phyloP scores from a whole-genome alignment of 768 basidiomycete species.

The Crassisporium funariophilum region DNA sequence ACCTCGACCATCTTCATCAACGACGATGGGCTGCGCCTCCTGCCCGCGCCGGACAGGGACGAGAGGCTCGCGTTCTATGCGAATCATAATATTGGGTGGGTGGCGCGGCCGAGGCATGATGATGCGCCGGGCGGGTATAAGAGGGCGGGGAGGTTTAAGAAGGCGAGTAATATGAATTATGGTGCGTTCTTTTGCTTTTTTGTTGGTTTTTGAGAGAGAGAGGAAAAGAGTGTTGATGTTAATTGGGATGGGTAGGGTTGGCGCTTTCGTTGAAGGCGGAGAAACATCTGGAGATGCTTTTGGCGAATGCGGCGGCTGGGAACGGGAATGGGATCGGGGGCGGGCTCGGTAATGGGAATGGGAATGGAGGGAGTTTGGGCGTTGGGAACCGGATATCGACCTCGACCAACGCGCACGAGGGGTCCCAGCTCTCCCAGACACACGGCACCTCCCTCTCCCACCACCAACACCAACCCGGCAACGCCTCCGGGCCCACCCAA shows the following conservation, averaged over 20 bases:
- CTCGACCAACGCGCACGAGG: slow-evolving; percentile 16
- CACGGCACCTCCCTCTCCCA: too few relatives aligned
- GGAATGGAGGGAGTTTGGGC: too few relatives aligned
- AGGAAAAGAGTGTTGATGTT: neutral
- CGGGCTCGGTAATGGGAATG: slow-evolving; percentile 3
- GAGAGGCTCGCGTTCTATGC: slow-evolving; percentile 71
- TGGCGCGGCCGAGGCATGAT: slow-evolving; percentile 74
- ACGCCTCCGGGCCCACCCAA: slow-evolving; percentile 28
- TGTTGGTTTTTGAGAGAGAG: too few relatives aligned
- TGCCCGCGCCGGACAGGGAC: slow-evolving; percentile 59
- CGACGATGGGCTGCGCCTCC: slow-evolving; percentile 72
- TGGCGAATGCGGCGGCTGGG: slow-evolving; percentile 21
- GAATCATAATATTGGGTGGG: slow-evolving; percentile 74
- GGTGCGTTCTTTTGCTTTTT: slow-evolving; percentile 32
- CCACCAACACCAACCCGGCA: slow-evolving; percentile 31
- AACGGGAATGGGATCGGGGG: neutral
- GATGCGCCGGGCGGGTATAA: slow-evolving; percentile 53
- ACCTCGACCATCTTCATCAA: slow-evolving; percentile 75
- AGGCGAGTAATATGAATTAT: slow-evolving; percentile 92
- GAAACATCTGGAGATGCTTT: slow-evolving; percentile 48
- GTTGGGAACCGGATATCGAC: slow-evolving; percentile 7
- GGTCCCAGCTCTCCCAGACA: too few relatives aligned
- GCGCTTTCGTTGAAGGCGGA: slow-evolving; percentile 64
- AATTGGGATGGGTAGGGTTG: slow-evolving; percentile 36
- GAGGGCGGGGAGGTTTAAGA: slow-evolving; percentile 89